Percentiles rank a stretch among this genome's conserved stretches.
These are phyloP conservation scores for Candida michaelii DNA, from an alignment of 805 yeast genomes.

Conservation along the genomic window DNA sequence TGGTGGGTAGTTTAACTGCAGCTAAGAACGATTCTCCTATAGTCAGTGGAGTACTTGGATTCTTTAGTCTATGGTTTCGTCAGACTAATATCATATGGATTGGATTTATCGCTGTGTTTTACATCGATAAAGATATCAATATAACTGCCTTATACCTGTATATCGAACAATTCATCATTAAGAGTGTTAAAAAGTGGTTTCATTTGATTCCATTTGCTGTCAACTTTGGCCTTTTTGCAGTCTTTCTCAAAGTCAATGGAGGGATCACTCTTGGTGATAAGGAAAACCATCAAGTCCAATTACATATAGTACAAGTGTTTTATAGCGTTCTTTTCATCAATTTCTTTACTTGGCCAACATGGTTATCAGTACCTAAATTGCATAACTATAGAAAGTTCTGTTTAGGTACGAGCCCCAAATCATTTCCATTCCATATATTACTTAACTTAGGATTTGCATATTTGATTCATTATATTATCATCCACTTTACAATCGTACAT, in stretches of 20 bases:
- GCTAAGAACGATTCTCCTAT: slow-evolving; percentile 26
- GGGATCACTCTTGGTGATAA: slow-evolving; percentile 93
- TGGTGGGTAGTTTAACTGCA: slow-evolving; percentile 54
- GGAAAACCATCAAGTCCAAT: slow-evolving; percentile 69
- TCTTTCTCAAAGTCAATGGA: slow-evolving; percentile 65
- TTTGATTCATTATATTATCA: slow-evolving; percentile 46
- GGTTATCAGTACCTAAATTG: slow-evolving; percentile 53
- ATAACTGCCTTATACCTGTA: not conserved
- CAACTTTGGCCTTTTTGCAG: slow-evolving; percentile 53
- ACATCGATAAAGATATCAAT: slow-evolving; percentile 44
- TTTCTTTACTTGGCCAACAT: slow-evolving; percentile 70
- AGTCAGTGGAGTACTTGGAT: slow-evolving; percentile 54
- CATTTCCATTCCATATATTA: not conserved
- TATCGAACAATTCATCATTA: slow-evolving; percentile 1
- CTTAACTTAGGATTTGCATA: slow-evolving; percentile 19
- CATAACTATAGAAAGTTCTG: slow-evolving; percentile 13
- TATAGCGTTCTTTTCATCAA: slow-evolving; percentile 69
- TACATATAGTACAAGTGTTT: slow-evolving; percentile 79
- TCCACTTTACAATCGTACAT: slow-evolving; percentile 71
- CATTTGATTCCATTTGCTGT: slow-evolving; percentile 48
- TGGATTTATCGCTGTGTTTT: slow-evolving; percentile 54
- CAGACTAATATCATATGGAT: slow-evolving; percentile 94
- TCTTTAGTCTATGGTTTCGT: slow-evolving; percentile 69
- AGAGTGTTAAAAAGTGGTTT: slow-evolving; percentile 19
- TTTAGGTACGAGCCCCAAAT: slow-evolving; percentile 4